phyloP scores from a whole-genome alignment of 1,284 basidiomycete genomes.

The Irpex sp. region DNA sequence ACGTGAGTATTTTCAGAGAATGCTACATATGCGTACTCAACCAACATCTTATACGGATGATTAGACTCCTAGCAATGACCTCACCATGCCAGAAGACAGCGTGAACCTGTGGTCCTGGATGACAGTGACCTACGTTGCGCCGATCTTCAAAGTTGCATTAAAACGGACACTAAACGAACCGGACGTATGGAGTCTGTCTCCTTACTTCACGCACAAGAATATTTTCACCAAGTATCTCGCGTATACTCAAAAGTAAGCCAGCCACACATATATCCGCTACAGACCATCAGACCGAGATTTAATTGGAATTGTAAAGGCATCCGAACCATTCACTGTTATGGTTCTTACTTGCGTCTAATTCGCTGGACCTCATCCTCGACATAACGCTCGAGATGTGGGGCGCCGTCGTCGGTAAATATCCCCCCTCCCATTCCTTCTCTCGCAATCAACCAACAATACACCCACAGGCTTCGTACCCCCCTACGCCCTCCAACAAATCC shows the following conservation, averaged over 20 bases:
- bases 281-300: neutral
- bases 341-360: slow-evolving; percentile 68
- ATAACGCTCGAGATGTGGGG: slow-evolving; percentile 56
- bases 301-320: slow-evolving; percentile 30
- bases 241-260: slow-evolving; percentile 41
- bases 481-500: slow-evolving; percentile 59
- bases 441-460: slow-evolving; percentile 12
- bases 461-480: slow-evolving; percentile 49
- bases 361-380: slow-evolving; percentile 66
- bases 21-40: neutral
- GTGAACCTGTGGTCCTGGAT: slow-evolving; percentile 78
- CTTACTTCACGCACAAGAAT: slow-evolving; percentile 68
- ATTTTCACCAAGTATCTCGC: slow-evolving; percentile 61
- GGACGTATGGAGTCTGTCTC: slow-evolving; percentile 74
- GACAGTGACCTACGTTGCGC: slow-evolving; percentile 73
- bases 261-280: neutral
- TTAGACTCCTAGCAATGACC: slow-evolving; percentile 45
- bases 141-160: slow-evolving; percentile 57
- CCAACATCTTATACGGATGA: neutral
- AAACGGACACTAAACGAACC: slow-evolving; percentile 56
- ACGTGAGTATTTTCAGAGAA: slow-evolving; percentile 32
- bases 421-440: too few relatives aligned
- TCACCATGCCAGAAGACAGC: slow-evolving; percentile 68
- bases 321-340: slow-evolving; percentile 55
- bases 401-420: slow-evolving; percentile 59